Base-by-base conservation (phyloP, 495 filamentous ascomycete genomes). In the Tirmania nivea region DNA sequence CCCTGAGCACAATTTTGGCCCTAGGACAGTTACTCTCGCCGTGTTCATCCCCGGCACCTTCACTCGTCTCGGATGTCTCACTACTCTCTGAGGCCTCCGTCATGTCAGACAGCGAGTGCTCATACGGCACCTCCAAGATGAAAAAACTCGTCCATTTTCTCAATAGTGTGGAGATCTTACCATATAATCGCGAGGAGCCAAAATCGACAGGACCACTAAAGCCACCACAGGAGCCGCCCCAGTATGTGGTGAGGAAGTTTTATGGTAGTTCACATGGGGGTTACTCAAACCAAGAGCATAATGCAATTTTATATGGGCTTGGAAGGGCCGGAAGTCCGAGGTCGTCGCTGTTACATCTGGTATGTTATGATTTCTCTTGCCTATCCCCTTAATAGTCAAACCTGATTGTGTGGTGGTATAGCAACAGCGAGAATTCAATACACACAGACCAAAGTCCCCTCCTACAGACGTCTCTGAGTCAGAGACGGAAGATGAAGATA, bases 61-160 rank as follows among this genome's bases (percentile, higher is more conserved):
- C 53, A 39, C 14, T 19, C 14, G 20, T 35, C 19, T 57, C 56
- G 5, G 54, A 59, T 34, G 47, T 25, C 51, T 50, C 25, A 31
- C 52, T 53, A 19, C 47, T 35, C 51, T 52, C 39, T 14, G 39
- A 45, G 25, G 25, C 7, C 25, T 31, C 25, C 7, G 25, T 31
- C 4, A 31, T 31, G 25, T 31, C 25, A 31, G 25, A 31, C 25
- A 31, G 25, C 25, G 25, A 31, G 2, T 31, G 25, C 25, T 31
- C 25, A 1, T 3, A 31, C 25, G 25, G 25, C 25, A 31, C 25
- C 25, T 19, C 5, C 14, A 59, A 54, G 47, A 25, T 64, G 14
- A 64, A 64, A 54, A 64, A 64, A 42, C 47, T 64, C 17, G 62
- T 64, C 47, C 55, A 61, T 34, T 64, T 64, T 47, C 49, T 64